phyloP scores from a whole-genome alignment of 768 basidiomycete species.

The Calocera cornea region DNA sequence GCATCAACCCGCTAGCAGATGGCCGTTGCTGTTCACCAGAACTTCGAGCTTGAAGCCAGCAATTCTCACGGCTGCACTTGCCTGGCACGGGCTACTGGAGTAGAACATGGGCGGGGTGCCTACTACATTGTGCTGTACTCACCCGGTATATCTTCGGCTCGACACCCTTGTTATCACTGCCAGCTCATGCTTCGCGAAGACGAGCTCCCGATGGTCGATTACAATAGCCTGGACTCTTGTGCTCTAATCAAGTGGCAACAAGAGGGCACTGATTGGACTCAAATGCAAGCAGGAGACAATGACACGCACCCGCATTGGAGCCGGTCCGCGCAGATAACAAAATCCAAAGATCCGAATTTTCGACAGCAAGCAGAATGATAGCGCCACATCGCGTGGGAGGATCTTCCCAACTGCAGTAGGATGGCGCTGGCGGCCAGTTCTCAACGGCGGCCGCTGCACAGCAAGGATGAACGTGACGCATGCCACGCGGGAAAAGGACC shows the following conservation, averaged over 20 bases:
- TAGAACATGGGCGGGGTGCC: no score
- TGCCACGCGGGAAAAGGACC: conserved; percentile 2
- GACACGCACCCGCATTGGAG: no score
- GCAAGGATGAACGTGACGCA: not conserved
- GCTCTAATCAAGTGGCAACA: not conserved
- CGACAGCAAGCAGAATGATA: not conserved
- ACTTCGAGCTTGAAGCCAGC: no score
- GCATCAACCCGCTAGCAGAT: no score
- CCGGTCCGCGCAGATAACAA: no score
- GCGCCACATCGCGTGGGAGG: conserved; percentile 1
- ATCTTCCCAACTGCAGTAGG: not conserved
- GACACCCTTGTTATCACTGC: not conserved
- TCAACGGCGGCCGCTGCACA: conserved; percentile 1
- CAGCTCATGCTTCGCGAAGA: not conserved
- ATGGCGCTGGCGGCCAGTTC: not conserved
- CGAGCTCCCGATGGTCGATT: not conserved
- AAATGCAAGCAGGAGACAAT: no score
- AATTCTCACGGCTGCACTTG: no score
- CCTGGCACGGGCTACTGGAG: no score
- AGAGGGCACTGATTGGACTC: not conserved
- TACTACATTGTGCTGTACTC: not conserved
- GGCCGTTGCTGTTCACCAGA: no score
- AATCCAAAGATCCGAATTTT: not conserved
- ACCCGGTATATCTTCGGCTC: not conserved
- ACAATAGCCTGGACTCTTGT: not conserved